Evolutionary conservation across 1,284 basidiomycete genomes (phyloP).

Genomic region (Coniferiporia sulphurascens): DNA sequence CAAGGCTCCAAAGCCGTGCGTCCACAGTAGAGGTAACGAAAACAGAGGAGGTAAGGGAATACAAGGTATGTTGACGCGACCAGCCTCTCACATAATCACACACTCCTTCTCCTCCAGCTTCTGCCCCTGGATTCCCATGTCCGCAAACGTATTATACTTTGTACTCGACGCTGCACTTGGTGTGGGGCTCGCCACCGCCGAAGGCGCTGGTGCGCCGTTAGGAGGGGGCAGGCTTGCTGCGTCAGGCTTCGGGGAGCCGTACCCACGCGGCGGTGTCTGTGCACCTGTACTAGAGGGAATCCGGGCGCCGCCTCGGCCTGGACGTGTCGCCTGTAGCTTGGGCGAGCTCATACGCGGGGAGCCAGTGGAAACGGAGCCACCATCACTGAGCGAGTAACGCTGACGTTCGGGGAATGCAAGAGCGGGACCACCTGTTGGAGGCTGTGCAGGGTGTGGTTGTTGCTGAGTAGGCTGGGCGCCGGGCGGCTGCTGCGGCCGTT

Average conservation of each 20-base stretch:
- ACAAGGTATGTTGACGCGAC: neutral
- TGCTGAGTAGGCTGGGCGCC: neutral
- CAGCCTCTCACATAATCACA: conserved; percentile 58
- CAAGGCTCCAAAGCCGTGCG: neutral
- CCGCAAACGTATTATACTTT: conserved; percentile 79
- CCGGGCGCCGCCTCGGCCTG: neutral
- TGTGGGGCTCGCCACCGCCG: neutral
- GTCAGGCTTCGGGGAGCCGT: neutral
- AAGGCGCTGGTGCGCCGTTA: neutral
- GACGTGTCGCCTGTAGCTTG: conserved; percentile 20
- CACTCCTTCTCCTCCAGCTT: conserved; percentile 79
- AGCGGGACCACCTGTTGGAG: neutral
- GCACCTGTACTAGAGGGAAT: neutral
- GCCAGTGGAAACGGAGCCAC: conserved; percentile 19
- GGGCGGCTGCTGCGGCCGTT: conserved; percentile 6
- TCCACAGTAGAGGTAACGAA: neutral
- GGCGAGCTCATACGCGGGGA: conserved; percentile 15
- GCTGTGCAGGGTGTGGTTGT: neutral
- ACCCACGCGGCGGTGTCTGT: neutral
- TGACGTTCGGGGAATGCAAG: conserved; percentile 30
- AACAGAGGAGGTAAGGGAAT: neutral
- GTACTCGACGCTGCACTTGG: conserved; percentile 21
- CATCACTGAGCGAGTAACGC: conserved; percentile 39
- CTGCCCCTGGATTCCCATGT: conserved; percentile 82
- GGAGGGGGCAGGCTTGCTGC: neutral